These are phyloP conservation scores for Aegilops sharonensis DNA, from an alignment of 176 grass and related monocot genomes.

Conservation along the genomic window DNA sequence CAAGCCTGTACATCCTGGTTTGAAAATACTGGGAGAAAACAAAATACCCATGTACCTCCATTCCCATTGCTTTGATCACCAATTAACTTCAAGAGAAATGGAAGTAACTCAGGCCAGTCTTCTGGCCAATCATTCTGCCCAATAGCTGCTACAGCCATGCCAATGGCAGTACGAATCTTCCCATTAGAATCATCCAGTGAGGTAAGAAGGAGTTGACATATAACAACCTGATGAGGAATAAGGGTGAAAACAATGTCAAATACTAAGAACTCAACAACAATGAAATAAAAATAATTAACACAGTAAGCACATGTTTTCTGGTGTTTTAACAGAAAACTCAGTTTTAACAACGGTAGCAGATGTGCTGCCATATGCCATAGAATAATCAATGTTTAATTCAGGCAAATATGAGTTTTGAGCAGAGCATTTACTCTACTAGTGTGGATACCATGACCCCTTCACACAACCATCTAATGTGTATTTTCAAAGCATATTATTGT, in stretches of 20 bases:
- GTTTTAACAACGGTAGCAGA: not conserved
- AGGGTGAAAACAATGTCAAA: not conserved
- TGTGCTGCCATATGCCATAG: not conserved
- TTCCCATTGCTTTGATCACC: constrained; percentile 64
- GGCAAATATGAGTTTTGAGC: not conserved
- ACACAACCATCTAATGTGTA: not conserved
- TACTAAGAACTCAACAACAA: not conserved
- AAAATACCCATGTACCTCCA: constrained; percentile 60
- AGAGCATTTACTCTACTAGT: not conserved
- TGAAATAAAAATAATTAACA: not conserved
- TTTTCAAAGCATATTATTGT: not conserved
- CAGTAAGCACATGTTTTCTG: not conserved
- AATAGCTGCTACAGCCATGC: constrained; percentile 91
- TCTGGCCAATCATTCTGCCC: constrained; percentile 95
- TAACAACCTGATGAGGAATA: constrained; percentile 50
- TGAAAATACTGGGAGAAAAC: constrained; percentile 6
- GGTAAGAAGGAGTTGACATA: constrained; percentile 79
- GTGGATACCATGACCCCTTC: not conserved
- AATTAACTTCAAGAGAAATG: constrained; percentile 86
- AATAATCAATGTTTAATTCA: not conserved
- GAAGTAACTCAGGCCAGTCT: constrained; percentile 91
- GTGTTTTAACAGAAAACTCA: not conserved
- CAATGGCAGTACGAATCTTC: constrained; percentile 88
- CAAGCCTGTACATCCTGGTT: not conserved
- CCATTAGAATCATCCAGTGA: constrained; percentile 80